phyloP scores from a whole-genome alignment of 2,329 filamentous ascomycete genomes.

The Scorias spongiosa region DNA sequence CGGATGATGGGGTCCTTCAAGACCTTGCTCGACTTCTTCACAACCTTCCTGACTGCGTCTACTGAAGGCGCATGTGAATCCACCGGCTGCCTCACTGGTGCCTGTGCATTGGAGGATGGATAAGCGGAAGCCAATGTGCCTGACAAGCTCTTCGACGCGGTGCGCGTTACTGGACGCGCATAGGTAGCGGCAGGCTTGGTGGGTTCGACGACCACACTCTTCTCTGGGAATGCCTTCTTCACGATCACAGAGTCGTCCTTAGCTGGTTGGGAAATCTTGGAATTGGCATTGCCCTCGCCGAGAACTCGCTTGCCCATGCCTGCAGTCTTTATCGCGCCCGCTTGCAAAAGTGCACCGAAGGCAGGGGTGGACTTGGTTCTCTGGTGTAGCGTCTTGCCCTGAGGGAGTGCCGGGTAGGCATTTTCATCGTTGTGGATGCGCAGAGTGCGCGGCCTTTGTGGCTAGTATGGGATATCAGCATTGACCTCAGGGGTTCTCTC shows the following conservation, averaged over 20 bases:
- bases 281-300: constrained; percentile 17
- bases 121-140: constrained; percentile 21
- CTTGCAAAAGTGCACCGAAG: constrained; percentile 40
- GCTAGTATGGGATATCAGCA: constrained; percentile 35
- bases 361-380: constrained; percentile 65
- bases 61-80: constrained; percentile 1
- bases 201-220: constrained; percentile 21
- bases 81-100: constrained; percentile 1
- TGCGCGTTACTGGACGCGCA: constrained; percentile 45
- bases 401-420: constrained; percentile 22
- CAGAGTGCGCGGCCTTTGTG: constrained; percentile 50
- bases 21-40: constrained; percentile 21
- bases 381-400: constrained; percentile 52
- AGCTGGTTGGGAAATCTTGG: constrained; percentile 17
- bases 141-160: constrained; percentile 20
- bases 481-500: constrained; percentile 5
- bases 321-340: constrained; percentile 44
- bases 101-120: constrained; percentile 11
- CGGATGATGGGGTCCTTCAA: constrained; percentile 9
- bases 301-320: constrained; percentile 44
- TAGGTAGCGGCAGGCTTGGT: constrained; percentile 29
- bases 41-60: constrained; percentile 13
- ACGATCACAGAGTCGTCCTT: constrained; percentile 44
- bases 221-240: constrained; percentile 28
- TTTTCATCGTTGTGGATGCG: constrained; percentile 57